Evolutionary conservation across 495 filamentous ascomycete species (phyloP).

Genomic region (Neurospora sp.): DNA sequence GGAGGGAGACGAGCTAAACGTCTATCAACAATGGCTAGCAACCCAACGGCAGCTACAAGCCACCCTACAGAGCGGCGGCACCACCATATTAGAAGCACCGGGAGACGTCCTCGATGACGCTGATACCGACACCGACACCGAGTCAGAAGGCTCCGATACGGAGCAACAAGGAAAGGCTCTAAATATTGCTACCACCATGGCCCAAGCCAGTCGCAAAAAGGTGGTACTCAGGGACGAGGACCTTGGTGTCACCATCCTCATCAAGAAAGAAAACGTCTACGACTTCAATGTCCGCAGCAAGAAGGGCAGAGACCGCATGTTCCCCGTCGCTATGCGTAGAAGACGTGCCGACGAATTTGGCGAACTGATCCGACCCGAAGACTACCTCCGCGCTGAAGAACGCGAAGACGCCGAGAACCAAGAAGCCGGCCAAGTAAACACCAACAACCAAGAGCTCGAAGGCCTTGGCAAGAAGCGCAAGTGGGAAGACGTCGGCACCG

Average conservation of each 20-base stretch:
- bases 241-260: constrained; percentile 77
- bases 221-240: constrained; percentile 74
- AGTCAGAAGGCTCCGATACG: constrained; percentile 79
- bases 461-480: constrained; percentile 85
- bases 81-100: constrained; percentile 52
- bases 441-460: constrained; percentile 40
- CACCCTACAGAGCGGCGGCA: constrained; percentile 56
- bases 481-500: constrained; percentile 63
- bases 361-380: constrained; percentile 84
- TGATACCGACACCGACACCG: constrained; percentile 65
- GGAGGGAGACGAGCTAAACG: constrained; percentile 57
- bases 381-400: constrained; percentile 90
- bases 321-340: constrained; percentile 71
- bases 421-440: constrained; percentile 33
- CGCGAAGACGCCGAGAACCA: constrained; percentile 68
- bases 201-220: constrained; percentile 71
- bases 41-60: constrained; percentile 70
- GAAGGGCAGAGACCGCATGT: constrained; percentile 87
- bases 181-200: constrained; percentile 74
- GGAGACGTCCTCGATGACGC: constrained; percentile 78
- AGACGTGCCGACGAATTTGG: constrained; percentile 85
- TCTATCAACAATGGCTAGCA: constrained; percentile 87
- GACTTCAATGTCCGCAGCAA: constrained; percentile 92
- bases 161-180: constrained; percentile 88
- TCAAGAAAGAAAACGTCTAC: constrained; percentile 78